These are phyloP conservation scores for Microsporum audouinii DNA, from an alignment of 2,329 filamentous ascomycete species.

Conservation along the genomic window DNA sequence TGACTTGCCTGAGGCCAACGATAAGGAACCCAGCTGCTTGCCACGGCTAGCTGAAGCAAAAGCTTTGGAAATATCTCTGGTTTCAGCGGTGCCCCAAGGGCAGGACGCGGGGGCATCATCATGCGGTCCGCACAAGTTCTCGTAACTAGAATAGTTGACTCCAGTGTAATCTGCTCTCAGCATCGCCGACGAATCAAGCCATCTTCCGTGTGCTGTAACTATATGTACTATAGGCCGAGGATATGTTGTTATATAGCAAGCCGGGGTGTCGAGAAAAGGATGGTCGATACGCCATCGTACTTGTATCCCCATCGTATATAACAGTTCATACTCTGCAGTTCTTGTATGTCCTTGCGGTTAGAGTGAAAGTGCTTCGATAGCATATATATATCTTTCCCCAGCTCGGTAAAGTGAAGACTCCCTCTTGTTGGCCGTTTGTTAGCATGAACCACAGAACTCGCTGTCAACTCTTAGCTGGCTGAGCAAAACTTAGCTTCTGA, in stretches of 20 bases:
- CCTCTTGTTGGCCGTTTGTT: not conserved
- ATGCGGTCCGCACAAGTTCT: not conserved
- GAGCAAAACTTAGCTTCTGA: not conserved
- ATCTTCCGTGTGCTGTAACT: not conserved
- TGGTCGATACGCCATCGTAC: not conserved
- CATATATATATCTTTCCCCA: not conserved
- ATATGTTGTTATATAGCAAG: not conserved
- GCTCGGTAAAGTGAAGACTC: not conserved
- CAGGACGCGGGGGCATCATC: not conserved
- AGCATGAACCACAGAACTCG: no score
- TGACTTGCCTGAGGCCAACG: not conserved
- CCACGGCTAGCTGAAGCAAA: not conserved
- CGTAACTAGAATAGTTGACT: not conserved
- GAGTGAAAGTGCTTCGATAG: no score
- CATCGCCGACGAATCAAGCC: not conserved
- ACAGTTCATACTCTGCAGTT: no score
- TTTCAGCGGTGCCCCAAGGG: not conserved
- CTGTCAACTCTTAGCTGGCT: not conserved
- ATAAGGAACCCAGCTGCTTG: not conserved
- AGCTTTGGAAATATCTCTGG: not conserved
- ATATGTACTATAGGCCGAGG: not conserved
- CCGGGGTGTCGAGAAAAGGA: not conserved
- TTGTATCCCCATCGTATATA: no score
- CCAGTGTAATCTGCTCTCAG: not conserved
- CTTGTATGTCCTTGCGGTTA: no score